Percentiles rank a stretch among this genome's conserved stretches.
Evolutionary conservation across 352 stramenopile genomes (phyloP).

Genomic region (Pythium brachiatum): DNA sequence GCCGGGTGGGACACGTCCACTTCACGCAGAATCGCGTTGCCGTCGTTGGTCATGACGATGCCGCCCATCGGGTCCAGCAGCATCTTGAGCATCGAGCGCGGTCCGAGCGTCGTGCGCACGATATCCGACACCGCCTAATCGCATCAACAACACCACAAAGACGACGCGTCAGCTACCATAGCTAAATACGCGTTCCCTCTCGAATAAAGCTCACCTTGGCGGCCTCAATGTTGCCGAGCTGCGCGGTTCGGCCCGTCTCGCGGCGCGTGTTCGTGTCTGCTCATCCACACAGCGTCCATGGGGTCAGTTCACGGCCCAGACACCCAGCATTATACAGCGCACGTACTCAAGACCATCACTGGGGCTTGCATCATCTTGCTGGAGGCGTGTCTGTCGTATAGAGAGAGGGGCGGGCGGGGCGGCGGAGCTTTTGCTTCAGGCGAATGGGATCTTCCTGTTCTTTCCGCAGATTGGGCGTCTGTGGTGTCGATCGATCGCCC

Average conservation of each 20-base stretch:
- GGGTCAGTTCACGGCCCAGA: not conserved
- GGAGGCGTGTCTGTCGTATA: conserved; percentile 11
- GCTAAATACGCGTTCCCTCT: not conserved
- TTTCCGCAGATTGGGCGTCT: conserved; percentile 13
- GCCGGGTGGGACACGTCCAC: conserved; percentile 98
- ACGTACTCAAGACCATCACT: conserved; percentile 96
- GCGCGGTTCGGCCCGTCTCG: conserved; percentile 96
- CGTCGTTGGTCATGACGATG: conserved; percentile 99
- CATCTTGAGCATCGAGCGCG: conserved; percentile 99
- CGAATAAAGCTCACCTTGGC: conserved; percentile 72
- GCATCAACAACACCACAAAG: not conserved
- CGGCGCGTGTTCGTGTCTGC: conserved; percentile 97
- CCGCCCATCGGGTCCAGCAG: conserved; percentile 99
- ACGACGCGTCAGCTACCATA: not conserved
- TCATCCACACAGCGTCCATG: not conserved
- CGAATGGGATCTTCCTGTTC: conserved; percentile 9
- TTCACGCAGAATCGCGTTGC: conserved; percentile 98
- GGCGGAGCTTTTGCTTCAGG: not conserved
- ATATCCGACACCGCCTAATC: conserved; percentile 95
- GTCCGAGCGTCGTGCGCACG: conserved; percentile 98
- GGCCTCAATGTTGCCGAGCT: conserved; percentile 98
- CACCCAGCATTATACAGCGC: not conserved
- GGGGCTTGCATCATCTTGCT: conserved; percentile 84
- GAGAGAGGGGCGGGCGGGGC: not conserved
- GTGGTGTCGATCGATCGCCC: conserved; percentile 11